Base-by-base conservation (phyloP, 116 monocot species). In the Trichopus zeylanicus region DNA sequence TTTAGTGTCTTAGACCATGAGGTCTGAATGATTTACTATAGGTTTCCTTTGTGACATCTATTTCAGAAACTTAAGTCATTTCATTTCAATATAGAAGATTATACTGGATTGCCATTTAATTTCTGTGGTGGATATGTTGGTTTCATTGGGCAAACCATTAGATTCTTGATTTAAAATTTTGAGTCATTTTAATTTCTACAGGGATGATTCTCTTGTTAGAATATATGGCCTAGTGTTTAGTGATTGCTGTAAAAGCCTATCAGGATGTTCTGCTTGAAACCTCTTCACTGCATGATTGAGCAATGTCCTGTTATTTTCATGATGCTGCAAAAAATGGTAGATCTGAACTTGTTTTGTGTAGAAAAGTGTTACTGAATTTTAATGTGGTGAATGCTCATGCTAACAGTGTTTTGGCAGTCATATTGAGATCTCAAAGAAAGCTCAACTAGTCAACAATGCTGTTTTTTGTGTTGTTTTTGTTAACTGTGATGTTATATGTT, bases 121-220 rank as follows among this genome's bases (percentile, higher is more conserved):
- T 97, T 97, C 62, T 76, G 63, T 53, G 91, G 97, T 57, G 91
- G 97, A 64, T 97, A 79, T 70, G 73, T 97, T 56, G 97, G 97
- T 48, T 91, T 64, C 66, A 65, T 97, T 46, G 91, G 97, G 91
- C 85, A 92, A 19, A 19, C 32, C 32, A 26, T 23, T 35, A 33
- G 18, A 21, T 19, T 16, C 24, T 42, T 42, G 13, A 1, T n/a
- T n/a, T n/a, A n/a, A n/a, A 16, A 39, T 15, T 42, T 42, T 18
- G 13, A 42, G 13, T 42, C 12, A 42, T 42, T 42, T 16, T 33
- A 33, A 33, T 33, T 42, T 42, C n/a, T 42, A 42, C 13, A 15
- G n/a, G n/a, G 13, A n/a, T n/a, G 18, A 42, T 42, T 42, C n/a
- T 42, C 42, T 42, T 42, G 42, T 13, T 53, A 53, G 26, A 42